Conservation (phyloP, 164 flowering plant species). For the Vitis cinerea region DNA sequence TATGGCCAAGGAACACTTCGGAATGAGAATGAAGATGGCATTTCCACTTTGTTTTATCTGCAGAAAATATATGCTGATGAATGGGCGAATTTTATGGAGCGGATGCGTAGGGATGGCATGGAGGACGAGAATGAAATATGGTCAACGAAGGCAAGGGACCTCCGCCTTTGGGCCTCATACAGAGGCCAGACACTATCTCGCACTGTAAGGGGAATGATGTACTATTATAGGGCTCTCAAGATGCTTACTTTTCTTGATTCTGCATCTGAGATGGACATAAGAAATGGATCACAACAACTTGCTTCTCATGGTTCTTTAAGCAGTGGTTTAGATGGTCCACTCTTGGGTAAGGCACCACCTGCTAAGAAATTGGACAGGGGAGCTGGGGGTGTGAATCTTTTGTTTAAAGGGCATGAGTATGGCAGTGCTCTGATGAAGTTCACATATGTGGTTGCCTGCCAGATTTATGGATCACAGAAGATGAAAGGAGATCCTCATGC, state of each 20-base stretch:
- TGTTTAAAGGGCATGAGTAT: slow-evolving; percentile 72
- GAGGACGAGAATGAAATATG: slow-evolving; percentile 64
- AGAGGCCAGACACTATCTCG: slow-evolving; percentile 96
- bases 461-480: slow-evolving; percentile 85
- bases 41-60: slow-evolving; percentile 82
- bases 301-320: slow-evolving; percentile 45
- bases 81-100: slow-evolving; percentile 81
- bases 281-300: slow-evolving; percentile 55
- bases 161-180: slow-evolving; percentile 92
- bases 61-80: slow-evolving; percentile 91
- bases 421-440: slow-evolving; percentile 83
- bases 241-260: slow-evolving; percentile 88
- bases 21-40: slow-evolving; percentile 86
- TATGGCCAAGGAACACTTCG: slow-evolving; percentile 57
- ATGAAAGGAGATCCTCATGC: slow-evolving; percentile 63
- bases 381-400: slow-evolving; percentile 49
- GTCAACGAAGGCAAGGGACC: slow-evolving; percentile 56
- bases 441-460: slow-evolving; percentile 90
- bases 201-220: slow-evolving; percentile 99
- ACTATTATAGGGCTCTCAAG: slow-evolving; percentile 83
- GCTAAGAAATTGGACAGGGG: slow-evolving; percentile 40
- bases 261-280: slow-evolving; percentile 87
- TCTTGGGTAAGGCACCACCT: slow-evolving; percentile 23
- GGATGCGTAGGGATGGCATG: slow-evolving; percentile 82
- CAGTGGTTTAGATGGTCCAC: slow-evolving; percentile 27